Evolutionary conservation across 192 early-diverging fungal species (phyloP).

Genomic region (Rhizophagus sp.): DNA sequence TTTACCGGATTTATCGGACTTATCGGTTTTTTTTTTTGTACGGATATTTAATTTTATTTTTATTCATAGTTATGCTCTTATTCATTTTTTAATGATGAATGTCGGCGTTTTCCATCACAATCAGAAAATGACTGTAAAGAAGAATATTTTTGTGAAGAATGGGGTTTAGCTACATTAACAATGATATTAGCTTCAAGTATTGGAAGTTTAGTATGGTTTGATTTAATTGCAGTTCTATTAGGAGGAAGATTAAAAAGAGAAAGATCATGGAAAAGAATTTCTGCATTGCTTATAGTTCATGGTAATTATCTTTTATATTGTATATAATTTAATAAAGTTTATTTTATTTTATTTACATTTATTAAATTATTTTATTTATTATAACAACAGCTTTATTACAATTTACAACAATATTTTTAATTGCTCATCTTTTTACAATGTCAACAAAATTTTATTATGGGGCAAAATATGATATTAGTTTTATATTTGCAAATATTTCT

Average conservation of each 20-base stretch:
- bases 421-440: conserved; percentile 2
- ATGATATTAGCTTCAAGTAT: not conserved
- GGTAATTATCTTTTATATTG: not conserved
- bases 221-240: not conserved
- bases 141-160: conserved; percentile 18
- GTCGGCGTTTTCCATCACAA: conserved; percentile 4
- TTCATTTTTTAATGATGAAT: not conserved
- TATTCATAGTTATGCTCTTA: not conserved
- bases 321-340: not conserved
- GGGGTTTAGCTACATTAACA: not conserved
- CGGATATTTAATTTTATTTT: not conserved
- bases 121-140: conserved; percentile 11
- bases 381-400: not conserved
- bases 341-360: not conserved
- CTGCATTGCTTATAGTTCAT: not conserved
- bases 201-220: not conserved
- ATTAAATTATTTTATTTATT: not conserved
- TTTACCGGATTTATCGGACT: no score
- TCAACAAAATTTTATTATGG: conserved; percentile 1
- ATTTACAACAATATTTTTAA: not conserved
- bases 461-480: conserved; percentile 7
- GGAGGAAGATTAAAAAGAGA: not conserved
- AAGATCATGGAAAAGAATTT: not conserved
- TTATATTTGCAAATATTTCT: conserved; percentile 6
- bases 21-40: not conserved